phyloP scores from a whole-genome alignment of 495 filamentous ascomycete species.

The Amniculicola lignicola region DNA sequence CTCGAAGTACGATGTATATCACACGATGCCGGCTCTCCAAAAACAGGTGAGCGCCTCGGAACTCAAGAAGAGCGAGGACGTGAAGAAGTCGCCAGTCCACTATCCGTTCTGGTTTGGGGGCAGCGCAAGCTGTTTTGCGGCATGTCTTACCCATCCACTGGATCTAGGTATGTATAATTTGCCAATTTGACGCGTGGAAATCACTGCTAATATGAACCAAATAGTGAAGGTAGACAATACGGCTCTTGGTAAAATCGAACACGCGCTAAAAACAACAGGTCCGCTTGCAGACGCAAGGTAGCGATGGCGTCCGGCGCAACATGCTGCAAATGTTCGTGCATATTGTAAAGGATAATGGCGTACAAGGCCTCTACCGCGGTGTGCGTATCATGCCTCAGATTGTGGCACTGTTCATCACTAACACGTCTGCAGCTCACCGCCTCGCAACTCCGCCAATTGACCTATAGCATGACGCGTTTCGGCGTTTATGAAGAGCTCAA shows the following conservation, averaged over 20 bases:
- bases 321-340: conserved; percentile 82
- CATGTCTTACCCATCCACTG: conserved; percentile 84
- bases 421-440: conserved; percentile 65
- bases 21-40: conserved; percentile 34
- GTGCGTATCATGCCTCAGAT: conserved; percentile 41
- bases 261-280: conserved; percentile 52
- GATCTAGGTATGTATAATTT: conserved; percentile 63
- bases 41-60: conserved; percentile 32
- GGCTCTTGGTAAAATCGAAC: not conserved
- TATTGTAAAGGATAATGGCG: conserved; percentile 63
- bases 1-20: conserved; percentile 11
- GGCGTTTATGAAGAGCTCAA: conserved; percentile 95
- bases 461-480: conserved; percentile 90
- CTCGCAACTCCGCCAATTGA: conserved; percentile 81
- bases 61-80: conserved; percentile 36
- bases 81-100: conserved; percentile 38
- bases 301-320: conserved; percentile 46
- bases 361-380: conserved; percentile 77
- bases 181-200: conserved; percentile 3
- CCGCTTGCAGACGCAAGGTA: conserved; percentile 69
- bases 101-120: conserved; percentile 89
- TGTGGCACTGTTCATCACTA: conserved; percentile 4
- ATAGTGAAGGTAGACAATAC: conserved; percentile 32
- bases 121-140: conserved; percentile 84
- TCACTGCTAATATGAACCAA: conserved; percentile 10